Percentiles rank a stretch among this genome's conserved stretches.
These are phyloP conservation scores for Tricholoma bakamatsutake DNA, from an alignment of 768 basidiomycete species.

Conservation along the genomic window DNA sequence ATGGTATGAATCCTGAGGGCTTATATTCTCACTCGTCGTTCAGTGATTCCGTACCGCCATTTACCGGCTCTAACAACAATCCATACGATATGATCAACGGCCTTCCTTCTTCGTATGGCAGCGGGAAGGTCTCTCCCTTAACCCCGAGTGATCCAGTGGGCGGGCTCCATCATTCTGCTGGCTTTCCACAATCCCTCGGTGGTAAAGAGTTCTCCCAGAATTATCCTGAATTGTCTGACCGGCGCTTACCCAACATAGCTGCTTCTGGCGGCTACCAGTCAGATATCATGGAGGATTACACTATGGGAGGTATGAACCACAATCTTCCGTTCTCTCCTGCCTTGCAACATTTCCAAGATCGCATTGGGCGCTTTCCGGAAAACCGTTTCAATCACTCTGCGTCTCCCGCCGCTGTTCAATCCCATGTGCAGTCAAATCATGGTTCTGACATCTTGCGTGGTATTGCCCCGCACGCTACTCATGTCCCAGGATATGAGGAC, in stretches of 20 bases:
- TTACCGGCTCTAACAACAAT: constrained; percentile 40
- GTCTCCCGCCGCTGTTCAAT: constrained; percentile 34
- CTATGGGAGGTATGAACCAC: constrained; percentile 39
- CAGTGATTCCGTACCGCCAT: constrained; percentile 53
- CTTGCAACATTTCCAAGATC: constrained; percentile 56
- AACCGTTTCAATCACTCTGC: constrained; percentile 43
- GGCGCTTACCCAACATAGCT: constrained; percentile 44
- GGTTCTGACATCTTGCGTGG: constrained; percentile 54
- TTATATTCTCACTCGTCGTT: constrained; percentile 58
- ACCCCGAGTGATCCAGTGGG: constrained; percentile 62
- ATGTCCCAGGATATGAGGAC: constrained; percentile 51
- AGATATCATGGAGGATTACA: constrained; percentile 64
- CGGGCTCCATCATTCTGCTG: constrained; percentile 48
- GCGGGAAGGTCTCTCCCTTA: constrained; percentile 72
- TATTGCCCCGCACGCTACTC: constrained; percentile 68
- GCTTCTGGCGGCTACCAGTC: constrained; percentile 42
- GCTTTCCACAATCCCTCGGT: constrained; percentile 40
- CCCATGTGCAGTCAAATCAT: constrained; percentile 41
- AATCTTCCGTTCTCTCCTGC: constrained; percentile 43
- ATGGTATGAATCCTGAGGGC: constrained; percentile 47
- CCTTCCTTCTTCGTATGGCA: constrained; percentile 59
- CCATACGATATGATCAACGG: constrained; percentile 64
- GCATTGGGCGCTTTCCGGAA: constrained; percentile 52
- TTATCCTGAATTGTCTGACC: constrained; percentile 59
- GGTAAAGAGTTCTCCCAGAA: constrained; percentile 54